Evolutionary conservation across 441 rosid species (phyloP).

Genomic region (Viola pubescens): DNA sequence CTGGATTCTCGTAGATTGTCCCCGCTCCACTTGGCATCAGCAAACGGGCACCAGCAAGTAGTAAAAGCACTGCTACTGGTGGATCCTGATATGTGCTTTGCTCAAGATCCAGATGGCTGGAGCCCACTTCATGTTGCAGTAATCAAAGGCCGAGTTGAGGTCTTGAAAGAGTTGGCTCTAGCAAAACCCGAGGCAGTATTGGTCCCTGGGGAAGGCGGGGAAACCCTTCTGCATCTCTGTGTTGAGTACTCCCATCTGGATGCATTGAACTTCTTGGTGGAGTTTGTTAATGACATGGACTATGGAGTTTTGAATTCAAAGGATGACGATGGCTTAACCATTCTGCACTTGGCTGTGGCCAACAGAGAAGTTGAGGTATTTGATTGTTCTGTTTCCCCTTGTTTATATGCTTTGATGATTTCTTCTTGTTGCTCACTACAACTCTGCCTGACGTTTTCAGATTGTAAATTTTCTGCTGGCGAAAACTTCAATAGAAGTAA

Average conservation of each 20-base stretch:
- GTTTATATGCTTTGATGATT: neutral
- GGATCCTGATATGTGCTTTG: constrained; percentile 15
- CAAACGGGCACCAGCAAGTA: constrained; percentile 19
- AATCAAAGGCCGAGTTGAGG: constrained; percentile 21
- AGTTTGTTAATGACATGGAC: constrained; percentile 7
- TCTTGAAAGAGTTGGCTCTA: constrained; percentile 16
- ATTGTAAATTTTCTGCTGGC: constrained; percentile 16
- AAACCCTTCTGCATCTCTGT: constrained; percentile 23
- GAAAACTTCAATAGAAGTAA: constrained; percentile 12
- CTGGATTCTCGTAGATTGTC: neutral
- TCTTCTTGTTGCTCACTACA: neutral
- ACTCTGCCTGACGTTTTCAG: constrained; percentile 10
- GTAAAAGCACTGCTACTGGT: constrained; percentile 20
- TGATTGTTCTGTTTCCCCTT: neutral
- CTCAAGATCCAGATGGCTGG: constrained; percentile 19
- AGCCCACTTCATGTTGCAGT: constrained; percentile 29
- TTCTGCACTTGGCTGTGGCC: constrained; percentile 23
- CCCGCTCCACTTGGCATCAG: constrained; percentile 26
- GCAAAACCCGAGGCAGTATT: constrained; percentile 19
- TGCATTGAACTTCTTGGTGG: constrained; percentile 22
- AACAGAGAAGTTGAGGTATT: constrained; percentile 22
- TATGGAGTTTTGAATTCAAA: constrained; percentile 15
- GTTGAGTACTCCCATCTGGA: constrained; percentile 18
- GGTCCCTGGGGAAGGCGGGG: constrained; percentile 16
- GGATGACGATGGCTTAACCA: constrained; percentile 22